Conservation (phyloP, 1,284 basidiomycete genomes). For the Ustilago loliicola region DNA sequence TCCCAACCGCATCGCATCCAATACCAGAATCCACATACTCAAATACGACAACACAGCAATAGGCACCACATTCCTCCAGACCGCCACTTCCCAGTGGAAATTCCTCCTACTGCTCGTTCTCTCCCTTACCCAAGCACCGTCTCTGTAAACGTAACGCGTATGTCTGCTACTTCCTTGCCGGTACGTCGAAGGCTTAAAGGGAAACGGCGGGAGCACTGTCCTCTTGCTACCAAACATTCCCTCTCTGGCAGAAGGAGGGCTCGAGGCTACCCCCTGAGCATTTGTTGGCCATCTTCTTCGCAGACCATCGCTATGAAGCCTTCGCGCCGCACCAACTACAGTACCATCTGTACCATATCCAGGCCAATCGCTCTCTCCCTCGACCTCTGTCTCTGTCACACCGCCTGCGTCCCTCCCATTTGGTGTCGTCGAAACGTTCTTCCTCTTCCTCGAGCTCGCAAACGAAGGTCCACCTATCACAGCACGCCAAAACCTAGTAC, state of each 20-base stretch:
- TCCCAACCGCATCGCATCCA: slow-evolving; percentile 47
- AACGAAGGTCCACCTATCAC: slow-evolving; percentile 58
- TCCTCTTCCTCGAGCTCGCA: slow-evolving; percentile 22
- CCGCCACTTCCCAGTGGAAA: slow-evolving; percentile 69
- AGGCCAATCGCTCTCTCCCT: slow-evolving; percentile 43
- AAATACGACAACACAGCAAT: slow-evolving; percentile 63
- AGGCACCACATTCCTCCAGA: slow-evolving; percentile 66
- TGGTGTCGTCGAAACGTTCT: slow-evolving; percentile 1
- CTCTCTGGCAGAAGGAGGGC: not conserved
- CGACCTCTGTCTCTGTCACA: slow-evolving; percentile 42
- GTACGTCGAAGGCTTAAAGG: slow-evolving; percentile 25
- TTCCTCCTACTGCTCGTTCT: slow-evolving; percentile 54
- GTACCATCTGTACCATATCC: slow-evolving; percentile 40
- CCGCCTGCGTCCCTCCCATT: slow-evolving; percentile 10
- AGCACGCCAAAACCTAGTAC: slow-evolving; percentile 60
- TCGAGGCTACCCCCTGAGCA: not conserved
- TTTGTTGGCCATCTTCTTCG: slow-evolving; percentile 11
- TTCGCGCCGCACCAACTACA: slow-evolving; percentile 16
- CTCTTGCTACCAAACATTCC: slow-evolving; percentile 3
- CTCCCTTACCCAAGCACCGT: slow-evolving; percentile 26
- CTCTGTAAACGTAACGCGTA: slow-evolving; percentile 21
- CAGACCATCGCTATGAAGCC: slow-evolving; percentile 7
- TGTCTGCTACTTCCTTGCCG: slow-evolving; percentile 16
- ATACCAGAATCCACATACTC: slow-evolving; percentile 62
- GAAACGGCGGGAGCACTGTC: slow-evolving; percentile 23